These are phyloP conservation scores for Sarocladiaceae sp. DNA, from an alignment of 2,329 filamentous ascomycete genomes.

Conservation along the genomic window DNA sequence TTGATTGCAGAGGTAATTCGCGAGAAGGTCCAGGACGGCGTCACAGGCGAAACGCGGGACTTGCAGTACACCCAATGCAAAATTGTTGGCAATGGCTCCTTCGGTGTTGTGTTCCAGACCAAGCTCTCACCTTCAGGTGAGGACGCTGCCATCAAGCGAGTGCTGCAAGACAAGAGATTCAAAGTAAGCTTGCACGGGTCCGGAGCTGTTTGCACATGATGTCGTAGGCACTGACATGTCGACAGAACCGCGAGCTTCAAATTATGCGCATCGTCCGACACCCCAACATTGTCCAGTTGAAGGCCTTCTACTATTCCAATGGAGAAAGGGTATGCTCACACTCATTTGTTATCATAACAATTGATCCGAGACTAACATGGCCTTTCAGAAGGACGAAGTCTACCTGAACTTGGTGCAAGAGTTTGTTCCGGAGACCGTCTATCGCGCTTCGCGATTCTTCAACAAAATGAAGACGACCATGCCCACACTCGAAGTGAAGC, in stretches of 20 bases:
- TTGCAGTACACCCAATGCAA: constrained; percentile 99
- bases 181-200: constrained; percentile 59
- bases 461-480: constrained; percentile 99
- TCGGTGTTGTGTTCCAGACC: constrained; percentile 98
- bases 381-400: constrained; percentile 99
- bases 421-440: constrained; percentile 97
- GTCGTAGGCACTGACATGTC: constrained; percentile 15
- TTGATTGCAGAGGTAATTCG: constrained; percentile 83
- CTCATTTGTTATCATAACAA: constrained; percentile 11
- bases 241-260: constrained; percentile 93
- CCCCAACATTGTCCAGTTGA: constrained; percentile 97
- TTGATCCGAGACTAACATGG: too few relatives aligned
- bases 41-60: constrained; percentile 94
- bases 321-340: constrained; percentile 75
- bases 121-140: constrained; percentile 97
- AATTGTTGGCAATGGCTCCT: constrained; percentile 98
- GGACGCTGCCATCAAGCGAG: constrained; percentile 97
- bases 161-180: constrained; percentile 98
- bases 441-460: constrained; percentile 96
- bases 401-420: constrained; percentile 98
- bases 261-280: constrained; percentile 99
- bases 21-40: constrained; percentile 97
- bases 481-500: constrained; percentile 97
- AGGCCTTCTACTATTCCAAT: constrained; percentile 99
- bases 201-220: not conserved